A percentile compares a stretch with the other conserved stretches of the same genome.
phyloP scores from a whole-genome alignment of 140 eudicot species.

The Senecio squalidus region DNA sequence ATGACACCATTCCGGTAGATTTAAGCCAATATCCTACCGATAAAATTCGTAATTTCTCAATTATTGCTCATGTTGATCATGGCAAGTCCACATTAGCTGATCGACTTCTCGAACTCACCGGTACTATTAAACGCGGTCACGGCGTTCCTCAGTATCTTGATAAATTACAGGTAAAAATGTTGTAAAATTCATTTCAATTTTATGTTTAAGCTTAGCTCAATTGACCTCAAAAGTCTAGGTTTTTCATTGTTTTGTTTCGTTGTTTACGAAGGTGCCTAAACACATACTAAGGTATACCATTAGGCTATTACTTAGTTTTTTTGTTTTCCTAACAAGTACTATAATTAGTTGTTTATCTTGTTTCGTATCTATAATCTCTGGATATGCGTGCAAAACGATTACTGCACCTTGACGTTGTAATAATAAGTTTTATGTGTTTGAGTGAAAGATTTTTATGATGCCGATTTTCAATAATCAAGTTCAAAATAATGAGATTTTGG shows the following conservation, averaged over 20 bases:
- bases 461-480: too few species aligned
- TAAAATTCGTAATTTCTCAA: conserved; percentile 74
- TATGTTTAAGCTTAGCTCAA: conserved; percentile 3
- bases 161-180: conserved; percentile 63
- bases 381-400: neutral
- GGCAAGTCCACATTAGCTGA: conserved; percentile 95
- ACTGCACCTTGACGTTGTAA: neutral
- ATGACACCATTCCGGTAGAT: conserved; percentile 42
- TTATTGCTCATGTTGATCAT: conserved; percentile 97
- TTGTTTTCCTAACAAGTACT: neutral
- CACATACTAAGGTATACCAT: neutral
- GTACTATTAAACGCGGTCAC: conserved; percentile 79
- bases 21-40: conserved; percentile 70
- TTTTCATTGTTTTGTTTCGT: too few species aligned
- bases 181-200: conserved; percentile 2
- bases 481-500: too few species aligned
- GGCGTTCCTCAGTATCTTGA: conserved; percentile 93
- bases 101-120: conserved; percentile 87
- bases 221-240: conserved; percentile 2
- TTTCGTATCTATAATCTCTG: too few species aligned
- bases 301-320: too few species aligned
- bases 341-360: neutral
- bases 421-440: too few species aligned
- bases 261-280: too few species aligned
- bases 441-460: too few species aligned